Base-by-base conservation (phyloP, 2,329 filamentous ascomycete species). In the Cucurbitaria berberidis region DNA sequence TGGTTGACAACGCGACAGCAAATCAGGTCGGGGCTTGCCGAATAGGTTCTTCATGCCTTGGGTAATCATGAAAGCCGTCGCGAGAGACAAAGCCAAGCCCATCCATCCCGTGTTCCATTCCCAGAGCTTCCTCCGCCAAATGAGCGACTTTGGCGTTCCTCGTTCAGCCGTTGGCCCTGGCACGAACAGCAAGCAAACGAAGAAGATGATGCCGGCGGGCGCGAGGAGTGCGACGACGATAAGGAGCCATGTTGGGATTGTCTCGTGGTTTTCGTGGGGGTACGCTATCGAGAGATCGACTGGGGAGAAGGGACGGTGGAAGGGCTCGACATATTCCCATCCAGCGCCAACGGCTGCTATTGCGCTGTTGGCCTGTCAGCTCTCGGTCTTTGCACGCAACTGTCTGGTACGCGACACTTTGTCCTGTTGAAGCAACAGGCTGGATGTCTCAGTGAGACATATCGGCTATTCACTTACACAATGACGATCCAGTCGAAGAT, bases 101-200 rank as follows among this genome's bases (percentile, higher is more conserved):
- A 96, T 85, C 86, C 89, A 91, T 53, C 90, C 92, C 2, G 86
- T 86, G 70, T 97, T 91, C 73, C 90, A 86, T 74, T 97, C 93
- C 92, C 93, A 97, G 1, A 96, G 74, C 77, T 95, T 96, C 60
- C 90, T 84, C 70, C 84, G 85, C 87, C 90, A 92, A 39, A 93
- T 80, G 48, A 90, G 76, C 3, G 82, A 74, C 59, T 82, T 82
- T 1, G 89, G 86, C 0, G 88, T 87, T 18, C 82, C 81, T 36
- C 80, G 80, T 15, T 84, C 82, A 0, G 88, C 86, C 1, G 86
- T 87, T 5, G 84, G 82, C 3, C 89, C 90, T 1, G 91, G 91
- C 0, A 95, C 86, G 62, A 93, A 76, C 9, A 85, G 53, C 15
- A 96, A 74, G 35, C 85, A 85, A 51, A 93, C 82, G 46, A 91